Evolutionary conservation across 495 filamentous ascomycete genomes (phyloP), one percentile per base, ranked within the genome.

Genomic region (Tuber melanosporum): DNA sequence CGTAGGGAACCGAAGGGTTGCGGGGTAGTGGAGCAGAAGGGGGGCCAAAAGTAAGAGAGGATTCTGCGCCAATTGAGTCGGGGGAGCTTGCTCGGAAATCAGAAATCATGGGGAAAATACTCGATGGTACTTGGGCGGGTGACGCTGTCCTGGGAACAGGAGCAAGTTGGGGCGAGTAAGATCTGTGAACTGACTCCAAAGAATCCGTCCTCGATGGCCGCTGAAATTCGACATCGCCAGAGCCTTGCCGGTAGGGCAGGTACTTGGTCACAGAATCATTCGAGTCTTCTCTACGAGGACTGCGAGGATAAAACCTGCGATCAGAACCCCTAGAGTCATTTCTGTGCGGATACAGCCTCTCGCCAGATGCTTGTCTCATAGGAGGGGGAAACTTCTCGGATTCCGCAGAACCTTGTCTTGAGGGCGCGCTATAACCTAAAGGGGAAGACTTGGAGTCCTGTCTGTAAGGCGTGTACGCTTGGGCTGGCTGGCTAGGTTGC

Each of bases 21-120:
- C 89, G 71, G 91, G 91, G 78, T 90, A 88, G 36, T 90, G 91
- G 45, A 90, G 91, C 72, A 87, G 83, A 94, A 19, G 78, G 72
- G 2, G 78, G 75, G 19, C 79, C 74, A 78, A 81, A 74, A 26
- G 43, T 32, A 57, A 69, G 70, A 4, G 72, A 70, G 17, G 78
- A 57, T 71, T 79, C 70, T 36, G 70, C 77, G 17, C 43, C 46
- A 39, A 80, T 74, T 8, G 72, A 74, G 70, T 80, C 78, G 32
- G 78, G 78, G 44, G 77, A 79, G 20, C 20, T 47, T 36, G 78
- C 66, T 44, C 78, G 52, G 71, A 80, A 76, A 22, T 78, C 78
- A 69, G 78, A 74, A 17, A 80, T 69, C 78, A 80, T 80, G n/a
- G 77, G 73, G 8, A 80, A 26, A 45, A 80, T 76, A 77, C 79